Conservation (phyloP, 1,284 basidiomycete species). For the Irpex sp. region DNA sequence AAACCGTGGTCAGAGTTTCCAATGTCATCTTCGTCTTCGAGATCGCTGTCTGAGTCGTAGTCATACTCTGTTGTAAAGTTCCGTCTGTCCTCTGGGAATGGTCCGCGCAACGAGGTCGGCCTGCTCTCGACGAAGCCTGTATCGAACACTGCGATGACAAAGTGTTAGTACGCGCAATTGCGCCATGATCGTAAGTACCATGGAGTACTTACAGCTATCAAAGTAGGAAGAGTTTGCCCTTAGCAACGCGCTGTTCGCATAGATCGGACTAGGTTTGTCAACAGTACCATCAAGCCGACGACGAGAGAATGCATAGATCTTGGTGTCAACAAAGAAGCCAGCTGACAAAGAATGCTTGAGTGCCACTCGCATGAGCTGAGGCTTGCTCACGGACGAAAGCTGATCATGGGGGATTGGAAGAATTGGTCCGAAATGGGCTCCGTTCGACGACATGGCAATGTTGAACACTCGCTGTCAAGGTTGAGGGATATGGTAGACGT, state of each 20-base stretch:
- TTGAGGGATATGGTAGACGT: no score
- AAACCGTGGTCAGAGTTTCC: background rate
- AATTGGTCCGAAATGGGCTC: background rate
- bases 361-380: constrained; percentile 7
- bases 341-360: constrained; percentile 4
- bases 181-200: no score
- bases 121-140: background rate
- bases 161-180: background rate
- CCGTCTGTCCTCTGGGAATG: background rate
- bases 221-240: constrained; percentile 6
- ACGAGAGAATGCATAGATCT: constrained; percentile 22
- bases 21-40: constrained; percentile 9
- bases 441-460: background rate
- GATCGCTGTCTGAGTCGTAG: constrained; percentile 20
- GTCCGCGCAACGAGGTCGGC: background rate
- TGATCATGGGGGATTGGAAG: background rate
- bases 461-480: no score
- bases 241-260: constrained; percentile 8
- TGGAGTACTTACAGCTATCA: background rate
- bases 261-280: constrained; percentile 5
- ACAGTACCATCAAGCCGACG: background rate
- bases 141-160: background rate
- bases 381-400: background rate
- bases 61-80: constrained; percentile 9
- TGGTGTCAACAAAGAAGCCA: constrained; percentile 21